phyloP scores from a whole-genome alignment of 306 rosid genomes.

The Arachis hypogaea region DNA sequence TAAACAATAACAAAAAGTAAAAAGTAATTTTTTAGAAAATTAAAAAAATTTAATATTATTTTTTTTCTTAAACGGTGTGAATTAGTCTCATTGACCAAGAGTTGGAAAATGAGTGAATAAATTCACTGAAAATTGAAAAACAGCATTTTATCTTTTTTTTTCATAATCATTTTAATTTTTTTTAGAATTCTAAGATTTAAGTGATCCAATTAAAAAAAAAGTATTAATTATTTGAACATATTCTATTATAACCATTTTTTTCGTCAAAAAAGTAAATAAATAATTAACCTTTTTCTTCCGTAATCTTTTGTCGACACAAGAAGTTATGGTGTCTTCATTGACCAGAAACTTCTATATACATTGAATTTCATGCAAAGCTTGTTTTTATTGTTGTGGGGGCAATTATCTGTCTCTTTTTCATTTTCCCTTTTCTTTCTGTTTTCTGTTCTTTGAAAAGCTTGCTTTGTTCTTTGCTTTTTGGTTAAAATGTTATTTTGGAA shows the following conservation, averaged over 20 bases:
- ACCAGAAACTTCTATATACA: neutral
- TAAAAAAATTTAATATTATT: too few relatives aligned
- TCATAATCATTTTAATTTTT: too few relatives aligned
- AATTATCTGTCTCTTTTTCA: neutral
- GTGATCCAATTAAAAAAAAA: neutral
- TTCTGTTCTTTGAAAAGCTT: neutral
- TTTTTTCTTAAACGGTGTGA: too few relatives aligned
- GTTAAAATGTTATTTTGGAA: neutral
- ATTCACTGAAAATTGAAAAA: neutral
- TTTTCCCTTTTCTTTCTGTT: neutral
- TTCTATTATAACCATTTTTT: too few relatives aligned
- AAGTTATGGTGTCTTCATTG: conserved; percentile 1
- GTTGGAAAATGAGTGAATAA: neutral
- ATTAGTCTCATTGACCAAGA: too few relatives aligned
- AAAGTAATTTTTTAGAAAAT: too few relatives aligned
- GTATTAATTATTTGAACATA: too few relatives aligned
- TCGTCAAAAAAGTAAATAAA: too few relatives aligned
- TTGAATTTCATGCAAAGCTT: neutral
- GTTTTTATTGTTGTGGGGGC: neutral
- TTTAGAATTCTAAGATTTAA: too few relatives aligned
- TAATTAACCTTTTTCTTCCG: neutral
- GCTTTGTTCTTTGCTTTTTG: neutral
- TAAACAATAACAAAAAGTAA: too few relatives aligned
- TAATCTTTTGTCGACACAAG: neutral
- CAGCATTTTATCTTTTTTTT: too few relatives aligned